These are phyloP conservation scores for Geotrichum candidum DNA, from an alignment of 1,139 yeast genomes.

Conservation along the genomic window DNA sequence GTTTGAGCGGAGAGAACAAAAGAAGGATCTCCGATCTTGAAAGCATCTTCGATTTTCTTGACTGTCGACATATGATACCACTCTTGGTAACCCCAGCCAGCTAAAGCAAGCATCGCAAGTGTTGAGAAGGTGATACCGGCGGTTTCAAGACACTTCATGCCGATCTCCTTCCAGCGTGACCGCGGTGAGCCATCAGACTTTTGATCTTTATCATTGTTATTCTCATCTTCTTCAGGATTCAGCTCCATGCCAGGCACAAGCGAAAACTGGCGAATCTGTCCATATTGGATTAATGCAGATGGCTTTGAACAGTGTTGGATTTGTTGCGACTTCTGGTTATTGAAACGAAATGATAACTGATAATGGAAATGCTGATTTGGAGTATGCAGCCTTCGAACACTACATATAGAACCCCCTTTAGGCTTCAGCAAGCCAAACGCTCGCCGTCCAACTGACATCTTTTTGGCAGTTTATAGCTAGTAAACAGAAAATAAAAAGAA, in stretches of 20 bases:
- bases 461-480: background rate
- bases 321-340: background rate
- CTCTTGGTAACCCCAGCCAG: conserved; percentile 65
- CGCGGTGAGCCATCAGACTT: background rate
- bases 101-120: conserved; percentile 59
- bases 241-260: conserved; percentile 11
- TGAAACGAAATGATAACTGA: background rate
- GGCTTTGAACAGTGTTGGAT: background rate
- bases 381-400: background rate
- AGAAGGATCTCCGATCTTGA: conserved; percentile 63
- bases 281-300: background rate
- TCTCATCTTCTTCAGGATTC: conserved; percentile 2
- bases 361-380: background rate
- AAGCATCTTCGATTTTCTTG: conserved; percentile 60
- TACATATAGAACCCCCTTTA: background rate
- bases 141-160: conserved; percentile 59
- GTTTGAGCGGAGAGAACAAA: conserved; percentile 39
- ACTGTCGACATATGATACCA: conserved; percentile 56
- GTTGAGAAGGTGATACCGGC: conserved; percentile 74
- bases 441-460: background rate
- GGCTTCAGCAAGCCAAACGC: background rate
- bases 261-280: background rate
- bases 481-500: background rate
- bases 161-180: conserved; percentile 27
- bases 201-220: background rate